Evolutionary conservation across 805 yeast species (phyloP), one percentile per base, ranked within the genome.

Genomic region (Candida ponderosae): DNA sequence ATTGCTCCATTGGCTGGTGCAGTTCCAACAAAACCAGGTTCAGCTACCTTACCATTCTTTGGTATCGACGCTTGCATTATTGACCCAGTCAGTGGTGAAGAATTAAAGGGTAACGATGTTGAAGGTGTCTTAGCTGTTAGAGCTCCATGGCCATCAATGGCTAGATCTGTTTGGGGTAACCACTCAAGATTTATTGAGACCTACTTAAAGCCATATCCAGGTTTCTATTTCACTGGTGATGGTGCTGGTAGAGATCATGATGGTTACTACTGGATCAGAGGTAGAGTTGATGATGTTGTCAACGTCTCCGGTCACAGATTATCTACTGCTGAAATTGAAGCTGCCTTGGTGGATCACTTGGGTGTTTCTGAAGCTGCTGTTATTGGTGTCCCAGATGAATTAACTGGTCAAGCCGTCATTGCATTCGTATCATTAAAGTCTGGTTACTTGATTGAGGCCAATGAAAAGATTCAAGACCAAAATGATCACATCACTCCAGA

Each of bases 241-340:
- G 94, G 94, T 62, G 93, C 90, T 20, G 90, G 88, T 16, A 73
- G 89, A 56, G 94, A 84, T 57, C 68, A 73, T 47, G 90, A 83
- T 56, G 94, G 94, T 6, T 84, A 74, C 66, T 80, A 76, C 64
- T 84, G 93, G 89, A 82, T 84, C 46, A 61, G 82, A 53, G 94
- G 94, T 39, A 72, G 94, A 65, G 93, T 84, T 43, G 94, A 84
- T 59, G 94, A 84, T 58, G 94, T 84, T 42, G 94, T 84, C 36
- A 84, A 84, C 56, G 93, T 84, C 31, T 78, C 87, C 27, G 94
- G 94, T 40, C 94, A 84, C 65, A 70, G 94, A 58, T 68, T 84
- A 51, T 82, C 93, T n/a, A 84, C 94, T 34, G 87, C 94, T 28
- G 94, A 84, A 62, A 83, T 84, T 48, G 94, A 84, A 63, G 84